Evolutionary conservation across 2,329 filamentous ascomycete genomes (phyloP).

Genomic region (Verticillium zaregamsianum): DNA sequence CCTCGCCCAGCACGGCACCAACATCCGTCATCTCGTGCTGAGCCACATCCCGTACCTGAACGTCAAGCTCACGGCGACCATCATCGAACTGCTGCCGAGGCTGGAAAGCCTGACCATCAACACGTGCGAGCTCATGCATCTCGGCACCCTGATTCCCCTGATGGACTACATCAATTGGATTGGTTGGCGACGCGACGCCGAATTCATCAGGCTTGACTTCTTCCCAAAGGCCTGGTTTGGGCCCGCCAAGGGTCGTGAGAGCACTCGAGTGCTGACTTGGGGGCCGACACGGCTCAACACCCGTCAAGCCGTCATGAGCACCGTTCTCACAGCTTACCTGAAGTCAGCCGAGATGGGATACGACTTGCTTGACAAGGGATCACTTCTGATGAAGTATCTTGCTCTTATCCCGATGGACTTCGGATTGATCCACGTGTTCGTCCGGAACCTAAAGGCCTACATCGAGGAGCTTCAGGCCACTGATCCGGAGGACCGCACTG

Average conservation of each 20-base stretch:
- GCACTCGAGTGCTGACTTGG: slow-evolving; percentile 8
- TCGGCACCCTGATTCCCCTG: slow-evolving; percentile 14
- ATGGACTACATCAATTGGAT: slow-evolving; percentile 16
- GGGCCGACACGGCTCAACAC: background rate
- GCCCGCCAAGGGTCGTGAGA: background rate
- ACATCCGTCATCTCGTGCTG: slow-evolving; percentile 17
- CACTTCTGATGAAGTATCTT: slow-evolving; percentile 5
- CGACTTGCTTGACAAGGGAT: slow-evolving; percentile 1
- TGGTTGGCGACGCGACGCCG: slow-evolving; percentile 9
- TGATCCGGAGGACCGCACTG: background rate
- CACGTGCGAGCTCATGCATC: slow-evolving; percentile 23
- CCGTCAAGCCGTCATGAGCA: background rate
- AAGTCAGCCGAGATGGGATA: slow-evolving; percentile 8
- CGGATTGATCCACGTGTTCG: slow-evolving; percentile 3
- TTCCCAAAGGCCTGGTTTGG: slow-evolving; percentile 4
- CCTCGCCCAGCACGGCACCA: slow-evolving; percentile 6
- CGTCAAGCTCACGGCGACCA: slow-evolving; percentile 9
- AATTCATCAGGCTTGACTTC: slow-evolving; percentile 10
- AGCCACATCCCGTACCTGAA: slow-evolving; percentile 20
- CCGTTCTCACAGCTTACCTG: slow-evolving; percentile 6
- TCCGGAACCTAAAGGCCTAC: slow-evolving; percentile 4
- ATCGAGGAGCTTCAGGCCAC: background rate
- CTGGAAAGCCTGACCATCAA: slow-evolving; percentile 19
- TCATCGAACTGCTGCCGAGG: slow-evolving; percentile 14
- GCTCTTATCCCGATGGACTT: slow-evolving; percentile 8